phyloP scores from a whole-genome alignment of 805 yeast genomes.

The Saturnispora kantuleensis region DNA sequence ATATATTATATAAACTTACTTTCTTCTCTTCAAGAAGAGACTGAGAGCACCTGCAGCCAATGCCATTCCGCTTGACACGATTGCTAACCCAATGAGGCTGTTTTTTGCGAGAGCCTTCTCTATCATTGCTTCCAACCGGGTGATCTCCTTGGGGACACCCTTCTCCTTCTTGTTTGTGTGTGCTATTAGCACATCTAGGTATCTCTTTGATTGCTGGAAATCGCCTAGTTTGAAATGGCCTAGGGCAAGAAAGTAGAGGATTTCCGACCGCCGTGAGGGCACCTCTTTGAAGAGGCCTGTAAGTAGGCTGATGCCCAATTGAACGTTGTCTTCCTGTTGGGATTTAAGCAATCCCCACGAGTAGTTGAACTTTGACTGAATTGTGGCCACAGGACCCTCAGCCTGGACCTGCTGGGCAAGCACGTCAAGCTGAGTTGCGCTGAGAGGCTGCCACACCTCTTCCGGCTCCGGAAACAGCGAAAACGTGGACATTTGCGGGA shows the following conservation, averaged over 20 bases:
- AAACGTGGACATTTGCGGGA: constrained; percentile 3
- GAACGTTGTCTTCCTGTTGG: constrained; percentile 47
- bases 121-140: constrained; percentile 52
- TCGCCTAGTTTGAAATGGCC: constrained; percentile 89
- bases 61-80: constrained; percentile 80
- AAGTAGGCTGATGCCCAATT: constrained; percentile 69
- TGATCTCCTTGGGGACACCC: constrained; percentile 1
- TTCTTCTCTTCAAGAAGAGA: constrained; percentile 3
- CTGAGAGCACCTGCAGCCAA: constrained; percentile 50
- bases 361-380: constrained; percentile 83
- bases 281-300: constrained; percentile 63
- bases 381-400: constrained; percentile 71
- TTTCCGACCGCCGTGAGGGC: constrained; percentile 79
- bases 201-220: constrained; percentile 73
- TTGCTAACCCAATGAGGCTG: constrained; percentile 80
- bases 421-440: constrained; percentile 65
- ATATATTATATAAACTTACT: background rate
- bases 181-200: constrained; percentile 65
- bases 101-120: constrained; percentile 81
- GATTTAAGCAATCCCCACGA: constrained; percentile 95
- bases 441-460: constrained; percentile 39
- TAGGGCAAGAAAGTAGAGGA: constrained; percentile 75
- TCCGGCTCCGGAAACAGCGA: constrained; percentile 20
- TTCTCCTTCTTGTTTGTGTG: constrained; percentile 88
- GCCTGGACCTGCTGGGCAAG: constrained; percentile 67